phyloP scores from a whole-genome alignment of 257 asterid genomes.

The Rauvolfia tetraphylla region DNA sequence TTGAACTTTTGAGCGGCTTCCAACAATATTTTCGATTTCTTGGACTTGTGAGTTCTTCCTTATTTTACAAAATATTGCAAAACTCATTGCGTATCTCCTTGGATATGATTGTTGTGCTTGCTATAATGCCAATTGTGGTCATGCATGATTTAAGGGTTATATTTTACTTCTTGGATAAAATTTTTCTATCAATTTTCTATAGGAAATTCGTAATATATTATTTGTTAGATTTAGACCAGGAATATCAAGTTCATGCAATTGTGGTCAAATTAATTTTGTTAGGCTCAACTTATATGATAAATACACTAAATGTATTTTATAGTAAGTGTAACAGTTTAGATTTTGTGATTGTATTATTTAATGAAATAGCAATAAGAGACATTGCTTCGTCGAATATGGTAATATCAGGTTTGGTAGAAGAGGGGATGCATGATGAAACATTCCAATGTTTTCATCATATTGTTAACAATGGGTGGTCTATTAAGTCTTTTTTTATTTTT shows the following conservation, averaged over 20 bases:
- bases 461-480: constrained; percentile 34
- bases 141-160: too few species aligned
- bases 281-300: constrained; percentile 45
- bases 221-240: too few species aligned
- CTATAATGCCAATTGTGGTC: too few species aligned
- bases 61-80: too few species aligned
- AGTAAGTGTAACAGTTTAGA: constrained; percentile 48
- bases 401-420: constrained; percentile 61
- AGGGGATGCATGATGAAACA: constrained; percentile 43
- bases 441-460: constrained; percentile 42
- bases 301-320: constrained; percentile 70
- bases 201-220: too few species aligned
- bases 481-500: constrained; percentile 51
- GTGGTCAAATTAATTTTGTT: constrained; percentile 51
- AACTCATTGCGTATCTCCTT: too few species aligned
- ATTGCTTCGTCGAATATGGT: constrained; percentile 77
- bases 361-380: constrained; percentile 55
- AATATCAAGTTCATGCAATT: constrained; percentile 64
- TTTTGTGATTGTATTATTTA: constrained; percentile 47
- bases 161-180: too few species aligned
- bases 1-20: too few species aligned
- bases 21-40: too few species aligned
- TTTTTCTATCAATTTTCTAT: too few species aligned
- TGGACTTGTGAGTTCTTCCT: too few species aligned
- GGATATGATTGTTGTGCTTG: too few species aligned